These are phyloP conservation scores for Nelumbo lutea DNA, from an alignment of 164 flowering plant species.

Conservation along the genomic window DNA sequence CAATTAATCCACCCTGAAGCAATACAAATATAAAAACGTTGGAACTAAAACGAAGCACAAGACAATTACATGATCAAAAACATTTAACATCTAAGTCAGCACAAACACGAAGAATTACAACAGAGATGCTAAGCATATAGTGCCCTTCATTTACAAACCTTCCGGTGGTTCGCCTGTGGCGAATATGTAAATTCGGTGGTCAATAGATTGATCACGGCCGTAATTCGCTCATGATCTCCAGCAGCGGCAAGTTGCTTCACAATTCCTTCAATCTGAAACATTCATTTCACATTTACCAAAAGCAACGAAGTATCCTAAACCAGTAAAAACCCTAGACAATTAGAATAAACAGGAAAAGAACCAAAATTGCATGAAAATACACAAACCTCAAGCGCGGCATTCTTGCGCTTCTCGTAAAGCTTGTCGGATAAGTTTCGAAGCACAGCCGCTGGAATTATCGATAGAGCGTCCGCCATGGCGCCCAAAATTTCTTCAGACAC, in stretches of 20 bases:
- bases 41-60: constrained; percentile 6
- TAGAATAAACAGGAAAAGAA: neutral
- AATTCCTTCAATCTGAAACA: constrained; percentile 75
- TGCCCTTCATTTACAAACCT: constrained; percentile 36
- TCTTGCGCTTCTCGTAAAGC: constrained; percentile 96
- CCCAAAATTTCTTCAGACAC: neutral
- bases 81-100: neutral
- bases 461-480: constrained; percentile 58
- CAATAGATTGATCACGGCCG: constrained; percentile 75
- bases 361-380: neutral
- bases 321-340: constrained; percentile 9
- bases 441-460: constrained; percentile 63
- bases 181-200: constrained; percentile 68
- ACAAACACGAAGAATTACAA: neutral
- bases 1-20: constrained; percentile 87
- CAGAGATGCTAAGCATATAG: neutral
- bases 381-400: constrained; percentile 91
- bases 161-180: constrained; percentile 86
- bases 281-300: constrained; percentile 4
- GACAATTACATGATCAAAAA: neutral
- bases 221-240: constrained; percentile 80
- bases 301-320: neutral
- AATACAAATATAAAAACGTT: neutral
- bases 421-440: constrained; percentile 84
- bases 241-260: constrained; percentile 68